Percentiles rank a stretch among this genome's conserved stretches.
Conservation (phyloP, 352 stramenopile species). For the Nothophytophthora sp. region DNA sequence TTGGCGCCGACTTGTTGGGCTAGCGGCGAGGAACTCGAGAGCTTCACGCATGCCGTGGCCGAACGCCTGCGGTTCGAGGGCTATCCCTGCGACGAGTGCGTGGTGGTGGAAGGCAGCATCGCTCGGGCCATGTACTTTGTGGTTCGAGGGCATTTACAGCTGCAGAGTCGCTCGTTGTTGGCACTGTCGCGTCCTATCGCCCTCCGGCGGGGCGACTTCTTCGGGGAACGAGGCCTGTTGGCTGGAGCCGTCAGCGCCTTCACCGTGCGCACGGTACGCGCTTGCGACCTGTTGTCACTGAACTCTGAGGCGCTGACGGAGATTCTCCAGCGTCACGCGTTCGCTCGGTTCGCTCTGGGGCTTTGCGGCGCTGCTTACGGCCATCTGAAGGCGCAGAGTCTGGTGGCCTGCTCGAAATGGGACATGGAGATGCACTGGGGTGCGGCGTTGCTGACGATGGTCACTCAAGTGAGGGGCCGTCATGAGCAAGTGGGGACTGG, state of each 20-base stretch:
- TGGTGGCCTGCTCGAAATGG: slow-evolving; percentile 10
- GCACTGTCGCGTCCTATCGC: slow-evolving; percentile 19
- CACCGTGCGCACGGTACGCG: slow-evolving; percentile 32
- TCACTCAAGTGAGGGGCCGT: slow-evolving; percentile 11
- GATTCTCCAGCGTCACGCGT: slow-evolving; percentile 26
- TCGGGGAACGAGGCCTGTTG: slow-evolving; percentile 62
- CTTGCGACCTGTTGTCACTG: slow-evolving; percentile 33
- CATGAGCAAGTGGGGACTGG: neutral
- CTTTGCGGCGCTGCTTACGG: slow-evolving; percentile 21
- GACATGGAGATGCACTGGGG: slow-evolving; percentile 36
- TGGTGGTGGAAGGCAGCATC: slow-evolving; percentile 64
- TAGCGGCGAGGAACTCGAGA: slow-evolving; percentile 16
- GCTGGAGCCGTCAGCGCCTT: slow-evolving; percentile 42
- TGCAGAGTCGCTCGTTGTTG: slow-evolving; percentile 26
- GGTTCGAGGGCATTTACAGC: slow-evolving; percentile 48
- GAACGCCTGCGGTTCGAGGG: slow-evolving; percentile 58
- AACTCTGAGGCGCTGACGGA: slow-evolving; percentile 43
- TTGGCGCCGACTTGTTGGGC: slow-evolving; percentile 34
- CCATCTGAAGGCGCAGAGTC: slow-evolving; percentile 8
- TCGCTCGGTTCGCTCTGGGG: slow-evolving; percentile 19
- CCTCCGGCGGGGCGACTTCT: slow-evolving; percentile 46
- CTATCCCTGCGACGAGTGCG: slow-evolving; percentile 59
- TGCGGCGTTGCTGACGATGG: slow-evolving; percentile 10
- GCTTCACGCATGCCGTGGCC: slow-evolving; percentile 30
- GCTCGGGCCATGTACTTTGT: slow-evolving; percentile 71